phyloP scores from a whole-genome alignment of 441 rosid species.

The Populus hybrid region DNA sequence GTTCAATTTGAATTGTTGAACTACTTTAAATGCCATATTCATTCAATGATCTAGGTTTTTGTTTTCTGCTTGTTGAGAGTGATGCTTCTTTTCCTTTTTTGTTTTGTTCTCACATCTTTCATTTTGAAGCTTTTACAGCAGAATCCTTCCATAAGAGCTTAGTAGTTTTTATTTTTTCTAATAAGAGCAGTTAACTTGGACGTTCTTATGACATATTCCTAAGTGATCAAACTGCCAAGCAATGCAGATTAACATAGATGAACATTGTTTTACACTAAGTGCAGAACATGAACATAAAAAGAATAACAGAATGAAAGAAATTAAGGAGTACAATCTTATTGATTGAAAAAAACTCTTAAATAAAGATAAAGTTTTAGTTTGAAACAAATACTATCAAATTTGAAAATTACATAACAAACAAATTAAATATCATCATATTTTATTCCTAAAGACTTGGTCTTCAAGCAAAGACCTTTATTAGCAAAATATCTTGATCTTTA shows the following conservation, averaged over 20 bases:
- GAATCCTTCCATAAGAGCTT: background rate
- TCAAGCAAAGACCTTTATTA: no score
- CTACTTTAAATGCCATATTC: background rate
- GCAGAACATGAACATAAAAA: no score
- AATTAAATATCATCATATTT: no score
- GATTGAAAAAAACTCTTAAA: no score
- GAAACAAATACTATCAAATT: no score
- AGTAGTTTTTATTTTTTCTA: background rate
- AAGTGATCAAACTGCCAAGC: background rate
- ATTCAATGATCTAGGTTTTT: background rate
- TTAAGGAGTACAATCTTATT: no score
- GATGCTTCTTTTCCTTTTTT: background rate
- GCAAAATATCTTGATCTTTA: no score
- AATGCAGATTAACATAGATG: conserved; percentile 81
- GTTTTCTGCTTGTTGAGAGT: background rate
- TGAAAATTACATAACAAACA: no score
- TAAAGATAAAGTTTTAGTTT: no score
- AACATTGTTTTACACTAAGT: conserved; percentile 1
- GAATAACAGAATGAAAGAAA: no score
- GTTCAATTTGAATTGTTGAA: background rate
- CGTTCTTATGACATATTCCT: background rate
- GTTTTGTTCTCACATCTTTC: background rate
- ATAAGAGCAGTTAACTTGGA: background rate
- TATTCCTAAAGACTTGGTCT: no score
- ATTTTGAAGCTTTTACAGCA: background rate